Base-by-base conservation (phyloP, 345 rosid species). In the Lepidium didymum region DNA sequence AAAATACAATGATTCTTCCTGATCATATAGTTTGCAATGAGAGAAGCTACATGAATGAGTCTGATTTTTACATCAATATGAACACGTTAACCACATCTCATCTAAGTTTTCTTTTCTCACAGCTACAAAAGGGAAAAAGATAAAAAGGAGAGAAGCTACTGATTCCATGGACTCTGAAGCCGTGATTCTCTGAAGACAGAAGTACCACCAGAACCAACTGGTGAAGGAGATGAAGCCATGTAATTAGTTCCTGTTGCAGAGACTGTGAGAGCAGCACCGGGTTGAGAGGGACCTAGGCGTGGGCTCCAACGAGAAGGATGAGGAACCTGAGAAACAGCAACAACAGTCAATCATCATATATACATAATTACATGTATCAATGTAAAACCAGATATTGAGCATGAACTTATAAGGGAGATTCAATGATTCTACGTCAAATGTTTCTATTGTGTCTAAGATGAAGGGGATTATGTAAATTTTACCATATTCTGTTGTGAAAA, bases 131-230 rank as follows among this genome's bases (percentile, higher is more conserved):
- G 11, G 11, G 1, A 25, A 38, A 53, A 21, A 34, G 33, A 25
- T 10, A 14, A 9, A 5, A 4, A 11, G n/a, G 14, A 16, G 55
- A 55, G 31, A n/a, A 40, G 45, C 27, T 47, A 18, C 77, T 73
- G 85, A 78, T 79, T 88, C 94, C 91, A 90, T 23, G 97, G 97
- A 71, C 92, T 88, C 43, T 87, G 96, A 56, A 84, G 86, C 50
- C 89, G 72, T 36, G 89, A 66, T 60, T 88, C 97, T 74, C 86
- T 80, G 74, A 84, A 90, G 41, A 85, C 88, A 21, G 91, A 88
- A 61, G 94, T 93, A 61, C 98, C 89, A 38, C 97, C 97, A 36
- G 92, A 90, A 66, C 96, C 94, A 60, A 86, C 97, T 12, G 98
- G 97, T 14, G 94, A 93, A 57, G 98, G 98, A 23, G 98, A 86